Evolutionary conservation across 1,284 basidiomycete species (phyloP), one percentile per base, ranked within the genome.

Genomic region (Mycena citricolor): DNA sequence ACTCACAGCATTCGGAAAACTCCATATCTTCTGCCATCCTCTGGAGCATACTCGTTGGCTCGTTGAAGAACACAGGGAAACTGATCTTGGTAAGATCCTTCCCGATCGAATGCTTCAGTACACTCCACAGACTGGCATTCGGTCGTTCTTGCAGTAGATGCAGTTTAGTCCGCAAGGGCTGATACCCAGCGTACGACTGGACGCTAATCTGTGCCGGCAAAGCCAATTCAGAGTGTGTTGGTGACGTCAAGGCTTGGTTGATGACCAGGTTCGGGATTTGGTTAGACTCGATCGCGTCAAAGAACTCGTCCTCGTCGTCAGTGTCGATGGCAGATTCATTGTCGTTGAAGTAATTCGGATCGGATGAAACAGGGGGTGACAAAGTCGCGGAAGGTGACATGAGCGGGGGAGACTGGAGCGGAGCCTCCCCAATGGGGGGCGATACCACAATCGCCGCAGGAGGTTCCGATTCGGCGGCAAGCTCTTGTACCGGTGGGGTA

Each of bases 11-110:
- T 56, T 94, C 91, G 3, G 90, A 86, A 65, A 94, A 97, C 64
- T 97, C 93, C 90, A 94, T 94, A 65, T 94, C 92, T 65, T 94
- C 91, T 11, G 90, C 86, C 84, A 87, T 90, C 32, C 86, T 69
- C 65, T 90, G 86, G 53, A 98, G 66, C 95, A 99, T 98, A 56
- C 91, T 94, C 32, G 91, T 94, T 28, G 90, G 91, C 63, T 95
- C 92, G 66, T 97, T 99, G 68, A 98, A 97, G 66, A 86, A 91
- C 39, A 97, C 94, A 1, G 94, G 94, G 68, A 97, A 97, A 60
- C 83, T 86, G 53, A 98, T 98, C 76, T 83, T 95, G 31, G 94
- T 98, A 58, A 98, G 70, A 64, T 98, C 94, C 71, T 98, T 98
- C 53, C 95, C 95, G 49, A 99, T 97, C 53, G 87, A 91, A 54